Percentiles rank a stretch among this genome's conserved stretches.
These are phyloP conservation scores for Claviceps pusilla DNA, from an alignment of 2,329 filamentous ascomycete genomes.

Conservation along the genomic window DNA sequence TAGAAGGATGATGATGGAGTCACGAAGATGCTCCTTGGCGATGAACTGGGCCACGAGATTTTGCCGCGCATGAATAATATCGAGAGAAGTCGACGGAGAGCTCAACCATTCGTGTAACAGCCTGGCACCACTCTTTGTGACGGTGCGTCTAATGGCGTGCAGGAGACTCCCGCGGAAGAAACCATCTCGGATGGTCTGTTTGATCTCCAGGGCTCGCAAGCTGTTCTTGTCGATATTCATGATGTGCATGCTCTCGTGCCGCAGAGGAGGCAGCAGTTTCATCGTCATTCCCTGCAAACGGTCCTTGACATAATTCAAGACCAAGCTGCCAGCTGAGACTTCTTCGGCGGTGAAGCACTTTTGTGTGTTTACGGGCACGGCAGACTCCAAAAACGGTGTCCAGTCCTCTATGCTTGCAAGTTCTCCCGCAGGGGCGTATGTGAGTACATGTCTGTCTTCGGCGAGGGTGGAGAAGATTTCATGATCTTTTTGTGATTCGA, in stretches of 20 bases:
- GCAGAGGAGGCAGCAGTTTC: constrained; percentile 68
- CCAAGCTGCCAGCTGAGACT: constrained; percentile 57
- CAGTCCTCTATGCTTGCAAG: constrained; percentile 46
- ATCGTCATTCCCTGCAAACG: constrained; percentile 64
- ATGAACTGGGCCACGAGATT: constrained; percentile 70
- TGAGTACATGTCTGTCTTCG: constrained; percentile 62
- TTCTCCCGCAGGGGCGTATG: constrained; percentile 43
- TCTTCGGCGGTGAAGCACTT: constrained; percentile 52
- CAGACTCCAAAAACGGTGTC: constrained; percentile 61
- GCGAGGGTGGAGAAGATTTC: constrained; percentile 52
- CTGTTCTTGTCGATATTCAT: constrained; percentile 91
- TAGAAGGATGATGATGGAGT: constrained; percentile 53
- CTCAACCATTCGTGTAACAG: constrained; percentile 74
- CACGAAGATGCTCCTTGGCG: constrained; percentile 48
- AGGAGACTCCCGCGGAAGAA: constrained; percentile 69
- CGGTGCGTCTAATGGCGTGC: constrained; percentile 76
- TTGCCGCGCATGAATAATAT: constrained; percentile 62
- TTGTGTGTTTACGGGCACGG: constrained; percentile 39
- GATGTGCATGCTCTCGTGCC: constrained; percentile 57
- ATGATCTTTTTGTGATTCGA: constrained; percentile 43
- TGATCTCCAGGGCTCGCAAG: constrained; percentile 75
- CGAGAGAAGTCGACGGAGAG: constrained; percentile 76
- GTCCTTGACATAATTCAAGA: constrained; percentile 74
- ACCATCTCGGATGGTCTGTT: constrained; percentile 70
- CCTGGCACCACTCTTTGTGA: constrained; percentile 80